These are phyloP conservation scores for Fomes fomentarius DNA, from an alignment of 1,284 basidiomycete species.

Conservation along the genomic window DNA sequence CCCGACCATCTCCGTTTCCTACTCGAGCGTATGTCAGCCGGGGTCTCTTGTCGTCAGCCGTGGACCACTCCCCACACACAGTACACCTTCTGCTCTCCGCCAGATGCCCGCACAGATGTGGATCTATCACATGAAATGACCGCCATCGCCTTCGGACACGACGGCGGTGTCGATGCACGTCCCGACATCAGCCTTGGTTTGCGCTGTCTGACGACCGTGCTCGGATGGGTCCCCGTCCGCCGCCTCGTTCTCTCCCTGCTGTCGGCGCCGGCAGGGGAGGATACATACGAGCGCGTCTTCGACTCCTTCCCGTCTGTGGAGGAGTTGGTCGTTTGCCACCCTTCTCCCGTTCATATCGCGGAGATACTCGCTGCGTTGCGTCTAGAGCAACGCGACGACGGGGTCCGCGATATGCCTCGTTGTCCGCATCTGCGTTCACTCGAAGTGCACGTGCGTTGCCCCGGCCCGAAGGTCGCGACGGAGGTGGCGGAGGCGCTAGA, in stretches of 20 bases:
- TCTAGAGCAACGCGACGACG: background rate
- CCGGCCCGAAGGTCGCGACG: too few relatives aligned
- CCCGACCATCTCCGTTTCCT: background rate
- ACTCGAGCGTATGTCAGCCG: background rate
- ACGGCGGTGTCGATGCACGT: background rate
- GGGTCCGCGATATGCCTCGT: background rate
- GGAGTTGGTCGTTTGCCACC: background rate
- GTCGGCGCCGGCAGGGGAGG: background rate
- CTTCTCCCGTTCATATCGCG: background rate
- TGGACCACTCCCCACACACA: too few relatives aligned
- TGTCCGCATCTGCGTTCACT: background rate
- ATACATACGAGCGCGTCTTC: background rate
- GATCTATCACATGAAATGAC: background rate
- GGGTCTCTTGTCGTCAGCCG: too few relatives aligned
- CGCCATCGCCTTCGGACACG: background rate
- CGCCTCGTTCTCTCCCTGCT: background rate
- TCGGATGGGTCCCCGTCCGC: background rate
- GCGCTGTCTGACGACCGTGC: background rate
- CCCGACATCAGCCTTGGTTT: background rate
- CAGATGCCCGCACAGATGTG: background rate
- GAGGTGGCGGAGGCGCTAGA: too few relatives aligned
- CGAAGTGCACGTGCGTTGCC: background rate
- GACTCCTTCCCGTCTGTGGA: background rate
- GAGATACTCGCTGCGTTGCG: background rate
- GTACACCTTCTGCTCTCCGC: background rate